Percentiles rank a stretch among this genome's conserved stretches.
Evolutionary conservation across 371 early-diverging fungal genomes (phyloP).

Genomic region (Mucor lusitanicus): DNA sequence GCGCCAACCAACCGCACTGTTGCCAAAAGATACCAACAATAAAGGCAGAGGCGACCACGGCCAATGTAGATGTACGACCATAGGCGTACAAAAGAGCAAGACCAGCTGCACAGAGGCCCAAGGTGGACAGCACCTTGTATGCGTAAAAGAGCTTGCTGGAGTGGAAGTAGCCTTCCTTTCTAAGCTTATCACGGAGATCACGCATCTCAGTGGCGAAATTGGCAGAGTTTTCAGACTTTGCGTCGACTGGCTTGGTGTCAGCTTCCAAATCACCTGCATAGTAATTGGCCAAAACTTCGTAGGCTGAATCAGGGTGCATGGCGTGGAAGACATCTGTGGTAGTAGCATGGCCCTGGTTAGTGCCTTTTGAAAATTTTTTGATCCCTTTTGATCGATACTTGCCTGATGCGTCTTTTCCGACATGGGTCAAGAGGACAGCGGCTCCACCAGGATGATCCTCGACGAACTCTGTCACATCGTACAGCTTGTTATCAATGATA

Average conservation of each 20-base stretch:
- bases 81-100: conserved; percentile 54
- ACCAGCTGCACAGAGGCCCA: conserved; percentile 56
- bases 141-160: conserved; percentile 71
- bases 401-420: conserved; percentile 86
- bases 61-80: conserved; percentile 56
- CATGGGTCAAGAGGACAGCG: conserved; percentile 67
- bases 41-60: conserved; percentile 60
- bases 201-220: conserved; percentile 66
- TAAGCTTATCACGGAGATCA: conserved; percentile 60
- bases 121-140: conserved; percentile 62
- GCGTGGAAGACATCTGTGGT: conserved; percentile 86
- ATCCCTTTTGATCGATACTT: background rate
- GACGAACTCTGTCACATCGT: conserved; percentile 84
- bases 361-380: background rate
- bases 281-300: conserved; percentile 74
- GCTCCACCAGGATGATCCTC: conserved; percentile 87
- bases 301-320: conserved; percentile 77
- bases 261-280: conserved; percentile 77
- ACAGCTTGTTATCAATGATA: conserved; percentile 83
- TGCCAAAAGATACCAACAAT: conserved; percentile 83
- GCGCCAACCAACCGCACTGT: conserved; percentile 89
- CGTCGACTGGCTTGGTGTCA: conserved; percentile 27
- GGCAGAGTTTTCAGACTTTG: conserved; percentile 20
- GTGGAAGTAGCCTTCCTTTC: conserved; percentile 66
- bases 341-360: background rate